Conservation (phyloP, 2,329 filamentous ascomycete species). For the Paraphoma sp. region DNA sequence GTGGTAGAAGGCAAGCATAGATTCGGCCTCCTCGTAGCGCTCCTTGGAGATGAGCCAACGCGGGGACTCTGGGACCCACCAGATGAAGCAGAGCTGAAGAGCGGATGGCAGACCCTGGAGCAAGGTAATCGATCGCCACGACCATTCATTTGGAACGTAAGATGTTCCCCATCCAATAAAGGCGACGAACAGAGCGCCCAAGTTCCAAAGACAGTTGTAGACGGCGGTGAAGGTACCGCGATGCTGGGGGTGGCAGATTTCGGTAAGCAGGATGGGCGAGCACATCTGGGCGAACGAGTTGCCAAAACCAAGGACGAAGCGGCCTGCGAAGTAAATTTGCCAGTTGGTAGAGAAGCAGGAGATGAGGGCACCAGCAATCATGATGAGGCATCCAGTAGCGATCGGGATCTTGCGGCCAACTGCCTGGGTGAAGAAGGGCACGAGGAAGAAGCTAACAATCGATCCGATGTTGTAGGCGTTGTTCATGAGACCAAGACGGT, state of each 20-base stretch:
- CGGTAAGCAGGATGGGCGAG: constrained; percentile 68
- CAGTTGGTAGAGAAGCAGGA: constrained; percentile 33
- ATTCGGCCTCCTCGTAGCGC: constrained; percentile 66
- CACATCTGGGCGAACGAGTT: constrained; percentile 69
- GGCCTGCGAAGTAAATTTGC: constrained; percentile 62
- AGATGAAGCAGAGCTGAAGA: constrained; percentile 69
- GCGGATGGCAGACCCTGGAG: constrained; percentile 58
- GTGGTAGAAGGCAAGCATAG: constrained; percentile 68
- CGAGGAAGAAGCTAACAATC: constrained; percentile 44
- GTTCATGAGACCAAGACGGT: constrained; percentile 54
- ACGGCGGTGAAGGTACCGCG: constrained; percentile 68
- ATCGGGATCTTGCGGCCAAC: constrained; percentile 54
- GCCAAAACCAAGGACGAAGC: constrained; percentile 71
- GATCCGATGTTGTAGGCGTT: constrained; percentile 52
- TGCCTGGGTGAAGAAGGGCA: constrained; percentile 49
- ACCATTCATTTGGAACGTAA: constrained; percentile 55
- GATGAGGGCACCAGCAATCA: constrained; percentile 51
- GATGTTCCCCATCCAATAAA: constrained; percentile 59
- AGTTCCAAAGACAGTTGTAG: constrained; percentile 73
- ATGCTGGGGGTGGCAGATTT: constrained; percentile 72
- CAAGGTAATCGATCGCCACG: constrained; percentile 59
- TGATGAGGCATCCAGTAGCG: constrained; percentile 51
- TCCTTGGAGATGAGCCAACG: constrained; percentile 71
- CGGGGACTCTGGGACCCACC: constrained; percentile 64
- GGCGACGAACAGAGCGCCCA: constrained; percentile 63